These are phyloP conservation scores for Ustilago lituana DNA, from an alignment of 1,284 basidiomycete species.

Conservation along the genomic window DNA sequence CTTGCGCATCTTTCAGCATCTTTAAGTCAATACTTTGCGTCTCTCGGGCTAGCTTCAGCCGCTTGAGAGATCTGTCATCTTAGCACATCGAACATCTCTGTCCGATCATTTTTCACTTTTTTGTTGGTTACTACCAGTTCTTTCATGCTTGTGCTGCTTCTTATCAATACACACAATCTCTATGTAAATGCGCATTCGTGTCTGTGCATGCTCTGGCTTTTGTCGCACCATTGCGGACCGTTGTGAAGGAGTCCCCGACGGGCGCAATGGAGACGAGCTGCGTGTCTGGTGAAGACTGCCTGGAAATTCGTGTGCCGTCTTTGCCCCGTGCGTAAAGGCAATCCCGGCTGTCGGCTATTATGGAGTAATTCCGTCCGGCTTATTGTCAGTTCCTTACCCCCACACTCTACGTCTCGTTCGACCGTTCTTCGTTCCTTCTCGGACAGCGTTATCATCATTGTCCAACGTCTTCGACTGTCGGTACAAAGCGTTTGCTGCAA, in stretches of 20 bases:
- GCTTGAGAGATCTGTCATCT: background rate
- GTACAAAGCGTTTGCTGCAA: too few relatives aligned
- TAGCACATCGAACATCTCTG: background rate
- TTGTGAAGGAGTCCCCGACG: too few relatives aligned
- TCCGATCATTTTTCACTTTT: background rate
- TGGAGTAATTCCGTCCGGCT: too few relatives aligned
- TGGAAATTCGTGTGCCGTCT: background rate
- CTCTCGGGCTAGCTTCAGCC: background rate
- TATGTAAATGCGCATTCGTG: slow-evolving; percentile 13
- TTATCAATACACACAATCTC: slow-evolving; percentile 19
- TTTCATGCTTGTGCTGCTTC: background rate
- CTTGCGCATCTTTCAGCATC: too few relatives aligned
- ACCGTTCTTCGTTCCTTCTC: background rate
- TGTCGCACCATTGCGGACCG: too few relatives aligned
- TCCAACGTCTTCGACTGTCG: too few relatives aligned
- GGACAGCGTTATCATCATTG: too few relatives aligned
- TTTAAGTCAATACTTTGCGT: too few relatives aligned
- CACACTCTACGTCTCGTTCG: too few relatives aligned
- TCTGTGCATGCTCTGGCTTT: background rate
- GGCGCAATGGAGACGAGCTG: too few relatives aligned
- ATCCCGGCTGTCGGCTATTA: background rate
- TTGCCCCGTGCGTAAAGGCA: slow-evolving; percentile 1
- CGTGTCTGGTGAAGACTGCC: background rate
- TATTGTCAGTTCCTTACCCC: too few relatives aligned
- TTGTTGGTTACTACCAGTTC: too few relatives aligned